A percentile compares a stretch with the other conserved stretches of the same genome.
These are phyloP conservation scores for Nannochloropsis oceanica DNA, from an alignment of 108 stramenopile species.

Conservation along the genomic window DNA sequence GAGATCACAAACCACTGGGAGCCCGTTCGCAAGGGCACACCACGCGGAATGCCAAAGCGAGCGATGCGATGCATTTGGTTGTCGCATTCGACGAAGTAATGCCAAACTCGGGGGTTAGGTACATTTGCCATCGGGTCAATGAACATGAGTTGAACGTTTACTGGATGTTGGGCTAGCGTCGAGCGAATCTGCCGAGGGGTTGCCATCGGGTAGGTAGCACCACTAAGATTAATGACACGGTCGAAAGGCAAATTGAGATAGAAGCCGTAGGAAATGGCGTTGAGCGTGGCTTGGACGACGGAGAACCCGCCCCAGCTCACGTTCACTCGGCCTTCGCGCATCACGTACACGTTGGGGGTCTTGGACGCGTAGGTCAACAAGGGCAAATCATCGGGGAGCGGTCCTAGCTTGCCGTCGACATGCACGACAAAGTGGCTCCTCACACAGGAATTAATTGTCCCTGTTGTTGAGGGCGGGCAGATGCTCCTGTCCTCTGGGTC, in stretches of 20 bases:
- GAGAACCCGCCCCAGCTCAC: slow-evolving; percentile 87
- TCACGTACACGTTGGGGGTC: slow-evolving; percentile 1
- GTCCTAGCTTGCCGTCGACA: slow-evolving; percentile 62
- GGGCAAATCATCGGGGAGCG: slow-evolving; percentile 45
- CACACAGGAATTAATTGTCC: not conserved
- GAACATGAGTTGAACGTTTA: slow-evolving; percentile 66
- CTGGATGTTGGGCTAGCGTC: slow-evolving; percentile 51
- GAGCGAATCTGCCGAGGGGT: slow-evolving; percentile 71
- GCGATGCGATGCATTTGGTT: slow-evolving; percentile 73
- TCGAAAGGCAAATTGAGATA: slow-evolving; percentile 24
- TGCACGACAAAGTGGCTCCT: slow-evolving; percentile 54
- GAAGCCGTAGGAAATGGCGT: slow-evolving; percentile 45
- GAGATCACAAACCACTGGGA: slow-evolving; percentile 85
- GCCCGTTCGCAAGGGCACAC: slow-evolving; percentile 49
- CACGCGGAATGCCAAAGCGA: slow-evolving; percentile 51
- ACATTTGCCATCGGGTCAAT: slow-evolving; percentile 49
- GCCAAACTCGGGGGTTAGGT: slow-evolving; percentile 44
- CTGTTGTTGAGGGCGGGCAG: not conserved
- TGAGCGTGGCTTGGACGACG: slow-evolving; percentile 82
- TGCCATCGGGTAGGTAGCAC: slow-evolving; percentile 73
- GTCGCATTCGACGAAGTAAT: slow-evolving; percentile 92
- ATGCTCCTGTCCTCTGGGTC: not conserved
- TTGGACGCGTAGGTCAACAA: slow-evolving; percentile 22
- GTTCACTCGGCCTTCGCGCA: slow-evolving; percentile 48
- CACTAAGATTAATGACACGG: slow-evolving; percentile 61